Conservation (phyloP, 73 alveolate species). For the Paramecium biaurelia region DNA sequence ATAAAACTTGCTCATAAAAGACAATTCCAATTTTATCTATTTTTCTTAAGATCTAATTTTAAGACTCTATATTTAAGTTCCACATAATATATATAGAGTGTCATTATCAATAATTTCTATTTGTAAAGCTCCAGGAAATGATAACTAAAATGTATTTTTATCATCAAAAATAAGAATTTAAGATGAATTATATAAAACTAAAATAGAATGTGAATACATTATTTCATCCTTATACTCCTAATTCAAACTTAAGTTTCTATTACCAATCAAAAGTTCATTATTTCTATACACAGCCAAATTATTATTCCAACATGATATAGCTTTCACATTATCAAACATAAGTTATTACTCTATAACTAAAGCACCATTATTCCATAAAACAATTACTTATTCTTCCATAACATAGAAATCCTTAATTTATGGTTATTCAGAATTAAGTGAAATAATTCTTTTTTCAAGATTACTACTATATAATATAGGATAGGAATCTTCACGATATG, state of each 20-base stretch:
- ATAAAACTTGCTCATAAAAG: background rate
- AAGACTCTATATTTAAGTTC: background rate
- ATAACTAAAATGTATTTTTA: background rate
- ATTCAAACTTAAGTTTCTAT: background rate
- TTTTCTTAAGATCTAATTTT: background rate
- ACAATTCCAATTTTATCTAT: background rate
- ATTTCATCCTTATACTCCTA: background rate
- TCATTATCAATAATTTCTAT: background rate
- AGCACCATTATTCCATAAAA: conserved; percentile 22
- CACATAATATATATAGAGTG: background rate
- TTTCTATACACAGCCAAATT: background rate
- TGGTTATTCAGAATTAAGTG: conserved; percentile 32
- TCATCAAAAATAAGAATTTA: background rate
- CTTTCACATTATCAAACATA: background rate
- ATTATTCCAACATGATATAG: background rate
- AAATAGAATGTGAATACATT: background rate
- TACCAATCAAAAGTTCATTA: background rate
- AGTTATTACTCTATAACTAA: background rate
- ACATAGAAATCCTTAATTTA: background rate
- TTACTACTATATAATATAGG: conserved; percentile 13
- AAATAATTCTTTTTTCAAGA: background rate
- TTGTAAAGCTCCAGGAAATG: background rate
- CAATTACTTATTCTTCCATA: background rate
- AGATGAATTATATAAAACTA: background rate
- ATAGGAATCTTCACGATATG: background rate